These are phyloP conservation scores for Cyclostephanos tholiformis DNA, from an alignment of 108 stramenopile species.

Conservation along the genomic window DNA sequence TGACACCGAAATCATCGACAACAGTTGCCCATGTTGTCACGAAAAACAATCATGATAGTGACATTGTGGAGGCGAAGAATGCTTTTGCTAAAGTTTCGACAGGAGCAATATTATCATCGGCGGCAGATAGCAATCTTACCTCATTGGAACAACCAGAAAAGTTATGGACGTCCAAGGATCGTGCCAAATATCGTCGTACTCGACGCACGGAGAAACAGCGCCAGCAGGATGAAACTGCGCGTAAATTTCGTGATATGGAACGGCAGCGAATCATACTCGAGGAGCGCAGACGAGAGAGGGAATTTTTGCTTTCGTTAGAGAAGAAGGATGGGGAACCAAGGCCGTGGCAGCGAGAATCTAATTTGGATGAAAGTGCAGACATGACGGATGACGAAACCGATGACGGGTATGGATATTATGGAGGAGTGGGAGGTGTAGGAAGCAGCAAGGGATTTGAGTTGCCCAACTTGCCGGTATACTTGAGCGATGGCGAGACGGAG, in stretches of 20 bases:
- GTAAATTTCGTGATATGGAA: conserved; percentile 39
- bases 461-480: conserved; percentile 84
- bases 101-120: conserved; percentile 7
- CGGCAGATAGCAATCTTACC: background rate
- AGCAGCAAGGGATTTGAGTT: conserved; percentile 64
- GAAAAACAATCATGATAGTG: background rate
- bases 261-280: conserved; percentile 43
- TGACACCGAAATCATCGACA: background rate
- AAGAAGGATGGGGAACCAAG: conserved; percentile 37
- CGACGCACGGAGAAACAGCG: conserved; percentile 45
- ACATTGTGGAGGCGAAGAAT: conserved; percentile 3
- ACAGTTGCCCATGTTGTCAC: background rate
- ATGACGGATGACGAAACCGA: conserved; percentile 58
- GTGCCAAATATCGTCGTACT: conserved; percentile 69
- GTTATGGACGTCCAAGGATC: conserved; percentile 85
- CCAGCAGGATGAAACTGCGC: conserved; percentile 28
- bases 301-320: conserved; percentile 35
- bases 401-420: conserved; percentile 55
- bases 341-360: conserved; percentile 42
- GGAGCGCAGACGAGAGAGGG: conserved; percentile 35
- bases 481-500: conserved; percentile 72
- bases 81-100: conserved; percentile 5
- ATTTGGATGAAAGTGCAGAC: conserved; percentile 51
- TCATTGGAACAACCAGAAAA: conserved; percentile 30
- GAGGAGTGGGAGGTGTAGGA: conserved; percentile 41